Percentiles rank a stretch among this genome's conserved stretches.
These are phyloP conservation scores for Penicillium glabrum DNA, from an alignment of 2,329 filamentous ascomycete genomes.

Conservation along the genomic window DNA sequence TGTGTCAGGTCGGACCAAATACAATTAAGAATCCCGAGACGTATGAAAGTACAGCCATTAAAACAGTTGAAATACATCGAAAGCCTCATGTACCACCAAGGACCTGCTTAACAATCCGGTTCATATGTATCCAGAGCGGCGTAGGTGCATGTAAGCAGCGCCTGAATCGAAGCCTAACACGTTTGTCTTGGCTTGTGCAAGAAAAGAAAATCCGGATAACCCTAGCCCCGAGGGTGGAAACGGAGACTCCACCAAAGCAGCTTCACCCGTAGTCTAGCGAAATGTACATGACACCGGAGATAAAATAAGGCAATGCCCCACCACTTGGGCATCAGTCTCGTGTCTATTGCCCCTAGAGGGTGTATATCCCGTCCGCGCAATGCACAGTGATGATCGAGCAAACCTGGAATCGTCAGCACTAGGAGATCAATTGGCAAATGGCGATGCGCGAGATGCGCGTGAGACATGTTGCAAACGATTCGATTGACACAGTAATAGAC, in stretches of 20 bases:
- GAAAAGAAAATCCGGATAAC: background rate
- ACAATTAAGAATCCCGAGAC: background rate
- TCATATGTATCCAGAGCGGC: background rate
- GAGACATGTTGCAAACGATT: conserved; percentile 13
- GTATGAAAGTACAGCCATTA: background rate
- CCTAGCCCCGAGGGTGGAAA: background rate
- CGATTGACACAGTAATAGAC: conserved; percentile 5
- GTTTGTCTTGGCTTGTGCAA: background rate
- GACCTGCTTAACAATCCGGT: background rate
- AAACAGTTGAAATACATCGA: background rate
- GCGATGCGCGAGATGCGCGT: background rate
- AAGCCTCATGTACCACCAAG: background rate
- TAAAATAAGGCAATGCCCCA: conserved; percentile 1
- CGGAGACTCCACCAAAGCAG: background rate
- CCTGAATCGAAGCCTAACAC: conserved; percentile 3
- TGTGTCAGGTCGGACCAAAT: background rate
- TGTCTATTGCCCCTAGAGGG: conserved; percentile 7
- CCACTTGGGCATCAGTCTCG: conserved; percentile 15
- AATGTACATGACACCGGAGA: background rate
- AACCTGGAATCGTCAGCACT: conserved; percentile 6
- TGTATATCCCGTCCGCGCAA: background rate
- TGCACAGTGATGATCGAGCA: conserved; percentile 1
- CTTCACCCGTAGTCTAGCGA: background rate
- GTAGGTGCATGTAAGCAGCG: conserved; percentile 1
- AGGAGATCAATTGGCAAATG: background rate